Base-by-base conservation (phyloP, 345 rosid genomes). In the Noccaea bulbosa region DNA sequence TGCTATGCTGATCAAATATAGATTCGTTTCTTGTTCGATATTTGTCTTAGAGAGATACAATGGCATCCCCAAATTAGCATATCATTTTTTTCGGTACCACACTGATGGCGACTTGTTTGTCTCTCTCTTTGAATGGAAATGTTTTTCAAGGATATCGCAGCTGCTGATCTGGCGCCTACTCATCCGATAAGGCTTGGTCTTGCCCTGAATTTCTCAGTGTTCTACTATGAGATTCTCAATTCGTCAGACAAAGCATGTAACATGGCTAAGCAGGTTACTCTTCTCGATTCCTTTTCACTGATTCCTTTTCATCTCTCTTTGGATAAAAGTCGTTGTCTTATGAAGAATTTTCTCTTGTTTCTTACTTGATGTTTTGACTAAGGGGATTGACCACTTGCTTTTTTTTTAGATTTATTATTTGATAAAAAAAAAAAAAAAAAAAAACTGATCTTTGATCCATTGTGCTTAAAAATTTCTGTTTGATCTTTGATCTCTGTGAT, bases 161-260 rank as follows among this genome's bases (percentile, higher is more conserved):
- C 73, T 41, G 80, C 86, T 15, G 98, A 92, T 84, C 87, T 92
- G 62, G 87, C 98, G 48, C 92, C 98, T 32, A 92, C 98, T 17
- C 98, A 92, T 77, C 98, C 98, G 0, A 89, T 92, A 50, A 83
- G 98, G 78, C 76, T 92, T 75, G 98, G 98, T 16, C 65, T 92
- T 46, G 96, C 98, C 0, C 80, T 92, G 11, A 92, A 92, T 68
- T 92, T 86, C 85, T 89, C 98, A 0, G 98, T 92, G 64, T 92
- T 92, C 49, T 89, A 89, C 79, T 92, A 87, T 53, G 96, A 89
- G 85, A 92, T 92, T 71, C 98, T 89, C 64, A 92, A 87, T 70
- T 92, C 89, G 52, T 79, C 96, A 44, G 98, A 92, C 40, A 89
- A 92, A 71, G 98, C 98, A 27, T 92, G 98, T 81, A 84, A 84